phyloP scores from a whole-genome alignment of 352 stramenopile genomes.

The Phytophthora pistaciae region DNA sequence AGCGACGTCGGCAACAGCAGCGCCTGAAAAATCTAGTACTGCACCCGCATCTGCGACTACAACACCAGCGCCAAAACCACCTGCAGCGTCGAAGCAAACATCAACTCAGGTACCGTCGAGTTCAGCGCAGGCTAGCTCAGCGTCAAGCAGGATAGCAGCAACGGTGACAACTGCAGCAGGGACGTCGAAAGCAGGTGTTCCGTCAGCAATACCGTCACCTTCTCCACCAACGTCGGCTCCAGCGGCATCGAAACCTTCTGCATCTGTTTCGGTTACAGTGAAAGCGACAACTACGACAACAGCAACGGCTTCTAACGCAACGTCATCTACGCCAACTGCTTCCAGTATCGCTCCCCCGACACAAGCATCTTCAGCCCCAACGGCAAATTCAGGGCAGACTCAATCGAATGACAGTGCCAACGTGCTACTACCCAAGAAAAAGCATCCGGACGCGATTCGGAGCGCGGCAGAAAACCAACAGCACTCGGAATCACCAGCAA shows the following conservation, averaged over 20 bases:
- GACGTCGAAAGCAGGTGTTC: neutral
- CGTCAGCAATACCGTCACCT: neutral
- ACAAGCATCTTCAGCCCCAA: neutral
- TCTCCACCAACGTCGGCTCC: neutral
- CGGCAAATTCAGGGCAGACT: neutral
- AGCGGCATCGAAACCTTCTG: neutral
- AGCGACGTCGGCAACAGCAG: neutral
- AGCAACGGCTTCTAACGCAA: neutral
- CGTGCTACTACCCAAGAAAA: constrained; percentile 41
- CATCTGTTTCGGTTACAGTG: neutral
- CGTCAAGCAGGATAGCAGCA: neutral
- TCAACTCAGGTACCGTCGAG: neutral
- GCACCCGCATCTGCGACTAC: constrained; percentile 1
- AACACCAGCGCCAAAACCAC: neutral
- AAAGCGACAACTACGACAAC: neutral
- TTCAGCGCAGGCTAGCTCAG: neutral
- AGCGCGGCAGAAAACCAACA: constrained; percentile 1
- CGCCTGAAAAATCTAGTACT: neutral
- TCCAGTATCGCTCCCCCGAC: neutral
- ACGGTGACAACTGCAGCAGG: neutral
- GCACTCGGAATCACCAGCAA: constrained; percentile 8
- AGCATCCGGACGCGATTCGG: constrained; percentile 6
- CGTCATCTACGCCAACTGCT: neutral
- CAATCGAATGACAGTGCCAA: constrained; percentile 14
- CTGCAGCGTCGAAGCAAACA: neutral